phyloP scores from a whole-genome alignment of 768 basidiomycete species.

The Mycena latifolia region DNA sequence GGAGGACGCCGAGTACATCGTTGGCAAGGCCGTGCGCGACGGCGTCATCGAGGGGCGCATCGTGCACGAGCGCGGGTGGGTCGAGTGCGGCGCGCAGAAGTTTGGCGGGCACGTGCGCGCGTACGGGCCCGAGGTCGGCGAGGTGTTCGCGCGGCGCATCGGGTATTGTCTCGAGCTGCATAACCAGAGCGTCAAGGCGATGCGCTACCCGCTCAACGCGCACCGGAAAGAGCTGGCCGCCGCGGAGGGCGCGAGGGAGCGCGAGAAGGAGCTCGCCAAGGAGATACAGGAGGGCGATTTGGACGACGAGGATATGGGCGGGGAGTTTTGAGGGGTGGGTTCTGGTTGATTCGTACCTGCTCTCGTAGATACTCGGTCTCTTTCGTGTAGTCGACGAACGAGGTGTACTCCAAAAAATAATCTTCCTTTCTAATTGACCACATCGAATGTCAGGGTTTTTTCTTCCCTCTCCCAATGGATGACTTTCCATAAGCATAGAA shows the following conservation, averaged over 20 bases:
- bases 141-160: slow-evolving; percentile 89
- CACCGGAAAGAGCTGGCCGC: slow-evolving; percentile 95
- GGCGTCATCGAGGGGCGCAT: slow-evolving; percentile 94
- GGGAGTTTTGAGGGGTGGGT: slow-evolving; percentile 61
- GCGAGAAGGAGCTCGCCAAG: slow-evolving; percentile 95
- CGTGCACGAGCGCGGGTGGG: slow-evolving; percentile 96
- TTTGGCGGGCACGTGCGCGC: too few relatives aligned
- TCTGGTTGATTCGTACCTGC: too few relatives aligned
- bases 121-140: slow-evolving; percentile 93
- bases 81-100: slow-evolving; percentile 89
- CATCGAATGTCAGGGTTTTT: too few relatives aligned
- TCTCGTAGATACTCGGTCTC: too few relatives aligned
- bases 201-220: too few relatives aligned
- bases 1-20: slow-evolving; percentile 98
- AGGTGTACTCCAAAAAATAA: too few relatives aligned
- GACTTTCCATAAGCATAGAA: too few relatives aligned
- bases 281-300: slow-evolving; percentile 90
- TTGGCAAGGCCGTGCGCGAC: slow-evolving; percentile 97
- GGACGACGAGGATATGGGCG: slow-evolving; percentile 85
- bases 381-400: too few relatives aligned
- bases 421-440: too few relatives aligned
- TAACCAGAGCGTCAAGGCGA: slow-evolving; percentile 98
- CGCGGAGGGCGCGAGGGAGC: slow-evolving; percentile 91
- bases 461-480: too few relatives aligned
- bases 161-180: slow-evolving; percentile 93